Evolutionary conservation across 2,329 filamentous ascomycete species (phyloP), one percentile per base, ranked within the genome.

Genomic region (Paecilomyces sp.): DNA sequence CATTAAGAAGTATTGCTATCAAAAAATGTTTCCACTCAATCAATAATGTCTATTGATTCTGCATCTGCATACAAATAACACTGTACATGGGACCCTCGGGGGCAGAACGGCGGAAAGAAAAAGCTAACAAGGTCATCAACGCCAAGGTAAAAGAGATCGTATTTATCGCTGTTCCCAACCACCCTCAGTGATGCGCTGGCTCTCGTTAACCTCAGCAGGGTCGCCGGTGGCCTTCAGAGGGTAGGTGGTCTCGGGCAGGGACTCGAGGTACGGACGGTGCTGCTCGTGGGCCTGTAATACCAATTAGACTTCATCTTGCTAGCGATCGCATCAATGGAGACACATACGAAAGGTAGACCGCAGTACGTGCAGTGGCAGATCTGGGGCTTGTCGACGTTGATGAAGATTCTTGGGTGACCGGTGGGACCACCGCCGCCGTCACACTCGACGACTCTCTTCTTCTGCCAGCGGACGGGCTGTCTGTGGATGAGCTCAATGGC

Each of bases 381-480:
- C 81, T 97, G 88, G 52, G 94, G 90, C 83, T 97, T 97, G 79
- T 99, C 94, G 66, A 90, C 88, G 79, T 99, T 99, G 85, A 99
- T 99, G 76, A 92, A 99, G 78, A 99, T 89, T 71, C 86, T 85
- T 56, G 94, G 94, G 76, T 99, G 94, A 52, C 94, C 94, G 58
- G 90, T 80, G 33, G 92, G 88, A 54, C 93, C 94, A 66, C 92
- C 92, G 61, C 93, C 94, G 60, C 94, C 94, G 70, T 97, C 92
- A 74, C 94, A 99, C 53, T 87, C 87, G 57, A 95, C 93, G 55
- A 90, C 77, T 62, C 87, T 85, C 64, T 90, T 84, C 73, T 96
- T 88, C 61, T 88, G 90, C 93, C 94, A 99, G 75, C 86, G 85
- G 36, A 99, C 94, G 22, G 92, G 93, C 77, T 97, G 89, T 81